Evolutionary conservation across 2,329 filamentous ascomycete species (phyloP).

Genomic region (Colletotrichum truncatum): DNA sequence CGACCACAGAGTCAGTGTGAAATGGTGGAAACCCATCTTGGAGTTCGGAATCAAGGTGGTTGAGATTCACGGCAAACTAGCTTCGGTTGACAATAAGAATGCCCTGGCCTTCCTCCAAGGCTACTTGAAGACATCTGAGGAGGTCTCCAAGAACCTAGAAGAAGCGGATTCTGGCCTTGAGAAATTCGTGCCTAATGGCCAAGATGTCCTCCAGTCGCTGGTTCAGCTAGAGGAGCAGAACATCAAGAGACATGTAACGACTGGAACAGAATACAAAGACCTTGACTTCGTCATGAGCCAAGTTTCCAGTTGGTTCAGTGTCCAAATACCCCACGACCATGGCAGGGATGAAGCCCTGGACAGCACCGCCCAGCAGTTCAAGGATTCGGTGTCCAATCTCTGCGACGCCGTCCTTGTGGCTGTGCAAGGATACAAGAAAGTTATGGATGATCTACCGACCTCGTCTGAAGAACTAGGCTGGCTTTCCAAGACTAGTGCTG

Average conservation of each 20-base stretch:
- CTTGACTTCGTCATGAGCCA: slow-evolving; percentile 73
- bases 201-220: slow-evolving; percentile 39
- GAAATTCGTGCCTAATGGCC: slow-evolving; percentile 60
- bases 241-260: neutral
- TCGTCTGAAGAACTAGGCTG: slow-evolving; percentile 69
- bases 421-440: slow-evolving; percentile 75
- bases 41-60: slow-evolving; percentile 69
- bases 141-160: slow-evolving; percentile 50
- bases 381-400: slow-evolving; percentile 67
- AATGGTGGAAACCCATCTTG: slow-evolving; percentile 78
- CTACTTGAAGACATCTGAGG: slow-evolving; percentile 59
- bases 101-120: slow-evolving; percentile 55
- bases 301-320: slow-evolving; percentile 66
- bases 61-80: slow-evolving; percentile 73
- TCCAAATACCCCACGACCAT: neutral
- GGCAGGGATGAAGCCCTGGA: neutral
- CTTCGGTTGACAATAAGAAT: slow-evolving; percentile 56
- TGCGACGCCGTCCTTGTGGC: slow-evolving; percentile 82
- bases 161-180: slow-evolving; percentile 59
- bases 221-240: neutral
- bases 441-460: slow-evolving; percentile 60
- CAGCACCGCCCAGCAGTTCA: slow-evolving; percentile 53
- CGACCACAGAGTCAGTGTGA: slow-evolving; percentile 39
- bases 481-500: slow-evolving; percentile 38
- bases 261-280: slow-evolving; percentile 55